Evolutionary conservation across 331 rosid genomes (phyloP).

Genomic region (Malus hybrid): DNA sequence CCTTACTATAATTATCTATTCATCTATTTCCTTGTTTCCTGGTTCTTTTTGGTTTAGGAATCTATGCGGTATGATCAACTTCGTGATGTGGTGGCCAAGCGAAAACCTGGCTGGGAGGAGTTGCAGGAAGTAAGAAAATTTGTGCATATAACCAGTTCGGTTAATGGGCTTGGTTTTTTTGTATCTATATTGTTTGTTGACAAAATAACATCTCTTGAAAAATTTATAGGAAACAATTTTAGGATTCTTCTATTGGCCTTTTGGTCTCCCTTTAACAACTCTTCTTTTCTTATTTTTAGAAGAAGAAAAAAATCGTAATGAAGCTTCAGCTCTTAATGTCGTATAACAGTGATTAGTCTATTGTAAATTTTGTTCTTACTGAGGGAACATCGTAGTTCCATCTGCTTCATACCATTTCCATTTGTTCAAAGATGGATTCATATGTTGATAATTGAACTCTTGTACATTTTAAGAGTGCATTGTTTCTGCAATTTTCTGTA

Average conservation of each 20-base stretch:
- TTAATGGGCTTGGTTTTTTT: neutral
- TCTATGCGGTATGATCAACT: slow-evolving; percentile 78
- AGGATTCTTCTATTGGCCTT: neutral
- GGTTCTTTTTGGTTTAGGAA: slow-evolving; percentile 42
- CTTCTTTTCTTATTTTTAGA: neutral
- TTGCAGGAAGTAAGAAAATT: slow-evolving; percentile 67
- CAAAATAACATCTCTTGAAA: neutral
- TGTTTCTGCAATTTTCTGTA: neutral
- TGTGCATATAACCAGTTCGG: slow-evolving; percentile 6
- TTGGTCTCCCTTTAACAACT: neutral
- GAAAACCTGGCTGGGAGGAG: slow-evolving; percentile 93
- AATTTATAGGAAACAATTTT: neutral
- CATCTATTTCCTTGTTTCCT: slow-evolving; percentile 6
- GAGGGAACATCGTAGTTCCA: neutral
- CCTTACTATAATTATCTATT: neutral
- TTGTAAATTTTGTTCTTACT: neutral
- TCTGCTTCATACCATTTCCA: neutral
- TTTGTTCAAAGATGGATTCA: neutral
- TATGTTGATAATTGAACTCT: neutral
- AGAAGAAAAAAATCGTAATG: neutral
- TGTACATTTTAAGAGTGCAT: neutral
- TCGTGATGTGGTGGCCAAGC: slow-evolving; percentile 78
- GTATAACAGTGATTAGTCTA: neutral
- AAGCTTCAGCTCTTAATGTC: neutral
- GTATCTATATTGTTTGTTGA: neutral